A percentile compares a stretch with the other conserved stretches of the same genome.
phyloP scores from a whole-genome alignment of 805 yeast genomes.

The Monosporozyma yasuniensis region DNA sequence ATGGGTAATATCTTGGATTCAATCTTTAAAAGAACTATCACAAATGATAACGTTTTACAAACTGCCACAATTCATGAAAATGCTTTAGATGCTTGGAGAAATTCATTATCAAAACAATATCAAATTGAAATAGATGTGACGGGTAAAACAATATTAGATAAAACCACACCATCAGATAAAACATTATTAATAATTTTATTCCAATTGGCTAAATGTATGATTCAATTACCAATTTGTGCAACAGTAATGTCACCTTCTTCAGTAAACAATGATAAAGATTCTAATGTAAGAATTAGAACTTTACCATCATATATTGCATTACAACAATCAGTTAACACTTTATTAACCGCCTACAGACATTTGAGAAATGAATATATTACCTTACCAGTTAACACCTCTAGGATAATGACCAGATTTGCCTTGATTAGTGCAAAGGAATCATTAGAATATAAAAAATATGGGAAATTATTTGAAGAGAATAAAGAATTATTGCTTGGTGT shows the following conservation, averaged over 20 bases:
- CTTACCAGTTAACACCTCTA: slow-evolving; percentile 51
- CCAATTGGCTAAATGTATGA: slow-evolving; percentile 52
- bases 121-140: slow-evolving; percentile 57
- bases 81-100: slow-evolving; percentile 69
- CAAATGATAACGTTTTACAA: slow-evolving; percentile 21
- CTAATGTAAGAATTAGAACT: slow-evolving; percentile 22
- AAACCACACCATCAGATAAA: slow-evolving; percentile 37
- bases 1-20: slow-evolving; percentile 66
- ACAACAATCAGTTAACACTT: slow-evolving; percentile 59
- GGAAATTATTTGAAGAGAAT: slow-evolving; percentile 66
- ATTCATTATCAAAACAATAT: slow-evolving; percentile 53
- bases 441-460: slow-evolving; percentile 75
- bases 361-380: slow-evolving; percentile 43
- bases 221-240: slow-evolving; percentile 56
- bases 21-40: slow-evolving; percentile 49
- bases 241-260: slow-evolving; percentile 8
- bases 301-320: slow-evolving; percentile 54
- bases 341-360: slow-evolving; percentile 42
- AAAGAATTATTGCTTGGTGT: slow-evolving; percentile 46
- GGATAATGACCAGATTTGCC: slow-evolving; percentile 56
- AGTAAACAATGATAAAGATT: background rate
- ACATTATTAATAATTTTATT: slow-evolving; percentile 48
- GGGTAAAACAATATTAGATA: slow-evolving; percentile 32
- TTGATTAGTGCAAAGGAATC: slow-evolving; percentile 66
- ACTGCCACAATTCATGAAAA: slow-evolving; percentile 43